Percentiles rank a stretch among this genome's conserved stretches.
phyloP scores from a whole-genome alignment of 2,329 filamentous ascomycete species.

The Nigrograna mackinnonii region DNA sequence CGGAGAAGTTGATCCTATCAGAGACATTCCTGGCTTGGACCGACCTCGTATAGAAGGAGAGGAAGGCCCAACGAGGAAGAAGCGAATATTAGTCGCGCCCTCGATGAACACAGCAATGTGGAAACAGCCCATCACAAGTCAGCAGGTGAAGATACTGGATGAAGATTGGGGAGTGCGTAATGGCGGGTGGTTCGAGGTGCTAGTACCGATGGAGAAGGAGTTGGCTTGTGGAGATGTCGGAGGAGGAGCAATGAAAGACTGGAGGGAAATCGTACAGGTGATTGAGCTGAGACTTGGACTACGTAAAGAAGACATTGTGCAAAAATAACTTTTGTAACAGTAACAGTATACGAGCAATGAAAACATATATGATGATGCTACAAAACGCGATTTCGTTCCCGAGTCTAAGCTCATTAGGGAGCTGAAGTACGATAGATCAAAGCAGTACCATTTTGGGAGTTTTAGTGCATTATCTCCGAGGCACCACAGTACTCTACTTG shows the following conservation, averaged over 20 bases:
- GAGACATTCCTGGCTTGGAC: constrained; percentile 26
- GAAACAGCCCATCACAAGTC: constrained; percentile 77
- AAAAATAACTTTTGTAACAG: too few species aligned
- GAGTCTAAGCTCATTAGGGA: too few species aligned
- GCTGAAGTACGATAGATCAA: too few species aligned
- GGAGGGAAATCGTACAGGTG: constrained; percentile 71
- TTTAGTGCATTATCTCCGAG: too few species aligned
- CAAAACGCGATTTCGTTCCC: too few species aligned
- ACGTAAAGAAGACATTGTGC: too few species aligned
- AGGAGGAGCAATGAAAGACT: constrained; percentile 80
- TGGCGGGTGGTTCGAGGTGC: constrained; percentile 66
- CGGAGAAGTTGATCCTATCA: constrained; percentile 32
- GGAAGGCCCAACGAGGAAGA: constrained; percentile 41
- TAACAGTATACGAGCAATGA: too few species aligned
- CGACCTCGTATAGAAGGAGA: constrained; percentile 16
- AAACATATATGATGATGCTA: too few species aligned
- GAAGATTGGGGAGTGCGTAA: constrained; percentile 69
- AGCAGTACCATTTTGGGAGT: too few species aligned
- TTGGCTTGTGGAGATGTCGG: constrained; percentile 86
- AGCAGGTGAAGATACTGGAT: constrained; percentile 70
- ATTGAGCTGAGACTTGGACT: constrained; percentile 54
- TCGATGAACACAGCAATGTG: constrained; percentile 94
- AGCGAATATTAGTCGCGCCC: constrained; percentile 72
- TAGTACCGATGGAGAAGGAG: constrained; percentile 73
- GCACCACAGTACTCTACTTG: too few species aligned